These are phyloP conservation scores for Apiospora koreana DNA, from an alignment of 2,329 filamentous ascomycete genomes.

Conservation along the genomic window DNA sequence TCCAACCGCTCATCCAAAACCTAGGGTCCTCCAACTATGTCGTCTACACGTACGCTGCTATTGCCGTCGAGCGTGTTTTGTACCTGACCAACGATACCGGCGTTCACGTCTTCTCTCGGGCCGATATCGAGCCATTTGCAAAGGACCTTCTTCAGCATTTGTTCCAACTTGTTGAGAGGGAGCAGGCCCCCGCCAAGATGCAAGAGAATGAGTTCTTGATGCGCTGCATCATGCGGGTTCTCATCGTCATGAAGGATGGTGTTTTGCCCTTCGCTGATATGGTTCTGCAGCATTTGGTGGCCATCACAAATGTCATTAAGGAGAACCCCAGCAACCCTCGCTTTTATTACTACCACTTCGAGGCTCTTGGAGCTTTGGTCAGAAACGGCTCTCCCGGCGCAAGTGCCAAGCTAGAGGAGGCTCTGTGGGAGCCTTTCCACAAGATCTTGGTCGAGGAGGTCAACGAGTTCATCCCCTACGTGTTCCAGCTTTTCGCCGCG, in stretches of 20 bases:
- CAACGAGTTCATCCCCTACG: constrained; percentile 90
- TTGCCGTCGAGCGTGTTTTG: constrained; percentile 91
- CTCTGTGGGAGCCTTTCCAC: constrained; percentile 82
- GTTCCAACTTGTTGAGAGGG: constrained; percentile 87
- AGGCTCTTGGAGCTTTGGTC: constrained; percentile 87
- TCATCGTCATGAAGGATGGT: constrained; percentile 89
- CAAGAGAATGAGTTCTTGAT: constrained; percentile 99
- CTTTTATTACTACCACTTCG: constrained; percentile 99
- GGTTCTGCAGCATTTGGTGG: constrained; percentile 81
- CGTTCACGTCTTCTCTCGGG: constrained; percentile 76
- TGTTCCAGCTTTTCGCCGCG: constrained; percentile 93
- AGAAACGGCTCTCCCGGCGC: constrained; percentile 68
- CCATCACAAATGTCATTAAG: constrained; percentile 88
- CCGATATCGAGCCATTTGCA: constrained; percentile 77
- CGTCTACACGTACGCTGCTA: constrained; percentile 95
- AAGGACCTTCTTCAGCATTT: constrained; percentile 87
- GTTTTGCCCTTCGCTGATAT: constrained; percentile 73
- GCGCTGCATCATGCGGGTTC: constrained; percentile 96
- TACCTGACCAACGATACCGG: constrained; percentile 77
- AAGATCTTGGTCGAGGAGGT: constrained; percentile 79
- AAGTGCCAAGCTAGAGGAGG: constrained; percentile 73
- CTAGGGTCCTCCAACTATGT: constrained; percentile 90
- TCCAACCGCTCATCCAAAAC: constrained; percentile 88
- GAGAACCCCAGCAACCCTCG: constrained; percentile 95
- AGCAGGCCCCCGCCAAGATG: constrained; percentile 83